phyloP scores from a whole-genome alignment of 441 rosid genomes.

The Gossypium schwendimanii region DNA sequence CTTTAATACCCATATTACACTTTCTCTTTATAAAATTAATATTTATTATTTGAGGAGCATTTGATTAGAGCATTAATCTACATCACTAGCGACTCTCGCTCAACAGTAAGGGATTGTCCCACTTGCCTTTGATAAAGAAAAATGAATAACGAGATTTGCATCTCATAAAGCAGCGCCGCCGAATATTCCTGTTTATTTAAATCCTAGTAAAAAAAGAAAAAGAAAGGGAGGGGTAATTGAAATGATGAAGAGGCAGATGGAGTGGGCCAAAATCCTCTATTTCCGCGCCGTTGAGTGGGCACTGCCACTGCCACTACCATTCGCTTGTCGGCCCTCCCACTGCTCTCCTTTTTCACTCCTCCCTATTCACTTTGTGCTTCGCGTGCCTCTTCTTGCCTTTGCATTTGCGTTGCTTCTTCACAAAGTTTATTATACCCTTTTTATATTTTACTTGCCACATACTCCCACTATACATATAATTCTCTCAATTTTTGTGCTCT shows the following conservation, averaged over 20 bases:
- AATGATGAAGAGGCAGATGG: constrained; percentile 5
- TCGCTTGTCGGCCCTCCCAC: constrained; percentile 46
- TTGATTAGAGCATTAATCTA: too few relatives aligned
- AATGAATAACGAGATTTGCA: constrained; percentile 21
- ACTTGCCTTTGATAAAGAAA: too few relatives aligned
- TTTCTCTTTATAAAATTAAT: too few relatives aligned
- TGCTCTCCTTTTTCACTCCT: constrained; percentile 15
- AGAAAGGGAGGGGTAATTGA: not conserved
- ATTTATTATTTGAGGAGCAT: too few relatives aligned
- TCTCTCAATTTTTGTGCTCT: not conserved
- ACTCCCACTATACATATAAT: not conserved
- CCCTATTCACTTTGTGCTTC: constrained; percentile 39
- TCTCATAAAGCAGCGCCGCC: constrained; percentile 26
- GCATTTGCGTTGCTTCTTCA: not conserved
- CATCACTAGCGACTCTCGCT: too few relatives aligned
- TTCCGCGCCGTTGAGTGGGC: constrained; percentile 37
- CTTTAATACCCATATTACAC: too few relatives aligned
- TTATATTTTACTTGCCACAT: not conserved
- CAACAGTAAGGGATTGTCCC: too few relatives aligned
- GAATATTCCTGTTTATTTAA: constrained; percentile 25
- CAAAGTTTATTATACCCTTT: not conserved
- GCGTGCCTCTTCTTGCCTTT: constrained; percentile 24
- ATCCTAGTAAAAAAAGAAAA: not conserved
- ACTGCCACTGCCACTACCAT: constrained; percentile 28
- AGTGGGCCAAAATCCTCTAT: constrained; percentile 29